Conservation (phyloP, 352 stramenopile genomes). For the Aphanomyces astaci region DNA sequence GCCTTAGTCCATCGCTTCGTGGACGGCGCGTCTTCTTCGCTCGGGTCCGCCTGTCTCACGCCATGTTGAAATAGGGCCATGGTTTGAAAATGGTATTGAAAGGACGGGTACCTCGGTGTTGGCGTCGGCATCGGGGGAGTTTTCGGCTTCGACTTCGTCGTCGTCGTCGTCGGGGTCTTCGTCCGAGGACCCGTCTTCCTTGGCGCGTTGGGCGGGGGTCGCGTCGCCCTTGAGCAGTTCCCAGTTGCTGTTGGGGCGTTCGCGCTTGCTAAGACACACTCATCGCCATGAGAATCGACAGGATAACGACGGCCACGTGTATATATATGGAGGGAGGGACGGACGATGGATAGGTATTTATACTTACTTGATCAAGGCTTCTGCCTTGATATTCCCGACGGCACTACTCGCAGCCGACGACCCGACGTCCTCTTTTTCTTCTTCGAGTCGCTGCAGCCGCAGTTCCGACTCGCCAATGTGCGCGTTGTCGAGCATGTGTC, state of each 20-base stretch:
- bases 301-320: too few relatives aligned
- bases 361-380: constrained; percentile 7
- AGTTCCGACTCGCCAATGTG: constrained; percentile 74
- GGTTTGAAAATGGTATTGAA: neutral
- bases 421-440: constrained; percentile 56
- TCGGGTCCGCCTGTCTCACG: constrained; percentile 30
- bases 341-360: neutral
- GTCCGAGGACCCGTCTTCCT: constrained; percentile 10
- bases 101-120: neutral
- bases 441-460: constrained; percentile 69
- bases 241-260: constrained; percentile 61
- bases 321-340: too few relatives aligned
- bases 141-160: constrained; percentile 26
- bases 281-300: neutral
- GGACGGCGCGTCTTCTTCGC: constrained; percentile 49
- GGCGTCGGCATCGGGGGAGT: neutral
- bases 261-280: constrained; percentile 36
- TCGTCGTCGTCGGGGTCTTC: constrained; percentile 34
- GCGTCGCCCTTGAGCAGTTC: constrained; percentile 50
- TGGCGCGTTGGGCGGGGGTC: constrained; percentile 40
- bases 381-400: too few relatives aligned
- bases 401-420: neutral
- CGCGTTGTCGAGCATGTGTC: constrained; percentile 54
- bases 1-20: constrained; percentile 83
- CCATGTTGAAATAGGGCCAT: neutral